Percentiles rank a stretch among this genome's conserved stretches.
Evolutionary conservation across 2,329 filamentous ascomycete genomes (phyloP).

Genomic region (Colletotrichum horii): DNA sequence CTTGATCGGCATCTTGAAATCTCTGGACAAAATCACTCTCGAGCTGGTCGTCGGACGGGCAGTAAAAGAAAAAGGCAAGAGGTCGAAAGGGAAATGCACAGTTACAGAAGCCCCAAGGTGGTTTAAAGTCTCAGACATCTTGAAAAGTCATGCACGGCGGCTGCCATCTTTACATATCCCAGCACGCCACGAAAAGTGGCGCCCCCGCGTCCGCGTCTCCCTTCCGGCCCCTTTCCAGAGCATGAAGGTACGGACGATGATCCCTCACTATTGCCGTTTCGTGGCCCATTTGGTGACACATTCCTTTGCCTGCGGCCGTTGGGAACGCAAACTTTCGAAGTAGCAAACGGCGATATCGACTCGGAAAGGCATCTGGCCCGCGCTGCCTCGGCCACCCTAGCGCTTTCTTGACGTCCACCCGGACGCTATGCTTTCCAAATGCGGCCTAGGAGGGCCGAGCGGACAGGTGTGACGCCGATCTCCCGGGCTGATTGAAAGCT

Average conservation of each 20-base stretch:
- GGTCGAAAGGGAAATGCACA: neutral
- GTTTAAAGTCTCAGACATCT: conserved; percentile 3
- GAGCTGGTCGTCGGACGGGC: neutral
- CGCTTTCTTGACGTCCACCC: neutral
- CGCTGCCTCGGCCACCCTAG: conserved; percentile 6
- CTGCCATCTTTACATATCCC: conserved; percentile 1
- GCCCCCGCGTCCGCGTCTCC: neutral
- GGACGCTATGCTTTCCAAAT: conserved; percentile 13
- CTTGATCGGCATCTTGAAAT: conserved; percentile 48
- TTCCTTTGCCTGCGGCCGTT: neutral
- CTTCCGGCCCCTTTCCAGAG: neutral
- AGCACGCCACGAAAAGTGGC: conserved; percentile 10
- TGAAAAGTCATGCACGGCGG: neutral
- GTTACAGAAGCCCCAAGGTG: neutral
- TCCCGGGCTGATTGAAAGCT: conserved; percentile 10
- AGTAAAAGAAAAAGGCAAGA: neutral
- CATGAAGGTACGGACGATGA: neutral
- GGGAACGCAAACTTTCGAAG: conserved; percentile 5
- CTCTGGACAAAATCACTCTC: neutral
- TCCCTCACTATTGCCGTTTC: neutral
- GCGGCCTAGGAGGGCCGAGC: conserved; percentile 12
- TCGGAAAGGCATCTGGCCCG: conserved; percentile 15
- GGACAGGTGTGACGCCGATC: conserved; percentile 14
- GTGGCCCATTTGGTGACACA: conserved; percentile 12
- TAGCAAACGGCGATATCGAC: conserved; percentile 16